phyloP scores from a whole-genome alignment of 352 stramenopile genomes.

The Pythium rishiriense region DNA sequence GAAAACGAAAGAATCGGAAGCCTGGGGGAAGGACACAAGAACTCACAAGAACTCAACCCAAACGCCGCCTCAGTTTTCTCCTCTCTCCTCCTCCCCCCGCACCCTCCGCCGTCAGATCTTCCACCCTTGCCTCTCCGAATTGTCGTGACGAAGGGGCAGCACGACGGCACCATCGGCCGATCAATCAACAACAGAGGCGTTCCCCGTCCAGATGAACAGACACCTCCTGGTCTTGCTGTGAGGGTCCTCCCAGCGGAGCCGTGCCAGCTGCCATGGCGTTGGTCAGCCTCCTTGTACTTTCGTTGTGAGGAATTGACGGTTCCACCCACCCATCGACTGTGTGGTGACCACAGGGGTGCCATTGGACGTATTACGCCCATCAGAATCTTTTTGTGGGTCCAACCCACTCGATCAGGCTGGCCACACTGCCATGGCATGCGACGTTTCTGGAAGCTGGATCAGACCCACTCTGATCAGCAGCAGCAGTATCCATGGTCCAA shows the following conservation, averaged over 20 bases:
- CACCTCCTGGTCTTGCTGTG: neutral
- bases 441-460: neutral
- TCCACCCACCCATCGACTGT: neutral
- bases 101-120: neutral
- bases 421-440: neutral
- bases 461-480: too few species aligned
- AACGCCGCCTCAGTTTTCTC: neutral
- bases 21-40: too few species aligned
- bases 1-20: neutral
- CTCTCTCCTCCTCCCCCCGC: too few species aligned
- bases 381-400: neutral
- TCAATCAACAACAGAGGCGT: neutral
- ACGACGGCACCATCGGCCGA: neutral
- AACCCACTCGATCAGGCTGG: neutral
- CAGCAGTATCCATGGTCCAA: neutral
- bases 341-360: too few species aligned
- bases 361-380: neutral
- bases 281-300: neutral
- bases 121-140: neutral
- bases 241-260: too few species aligned
- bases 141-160: slow-evolving; percentile 1
- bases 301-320: neutral
- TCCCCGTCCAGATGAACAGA: neutral
- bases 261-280: neutral
- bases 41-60: neutral